Percentiles rank a stretch among this genome's conserved stretches.
Conservation (phyloP, 108 stramenopile species). For the Licmophora abbreviata region DNA sequence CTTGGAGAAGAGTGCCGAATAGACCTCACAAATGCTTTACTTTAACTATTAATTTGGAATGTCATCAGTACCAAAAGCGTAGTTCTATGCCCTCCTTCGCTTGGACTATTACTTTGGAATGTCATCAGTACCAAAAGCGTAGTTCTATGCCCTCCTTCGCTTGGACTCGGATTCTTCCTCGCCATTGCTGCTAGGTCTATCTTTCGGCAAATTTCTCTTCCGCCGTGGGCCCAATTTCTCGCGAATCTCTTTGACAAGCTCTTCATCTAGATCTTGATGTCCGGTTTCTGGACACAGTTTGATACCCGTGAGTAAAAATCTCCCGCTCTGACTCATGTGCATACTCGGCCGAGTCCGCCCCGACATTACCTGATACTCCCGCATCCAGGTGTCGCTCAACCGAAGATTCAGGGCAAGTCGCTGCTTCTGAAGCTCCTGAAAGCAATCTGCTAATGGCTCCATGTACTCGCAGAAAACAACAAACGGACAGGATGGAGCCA, state of each 20-base stretch:
- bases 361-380: constrained; percentile 85
- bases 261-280: constrained; percentile 66
- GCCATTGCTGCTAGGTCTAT: not conserved
- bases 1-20: too few relatives aligned
- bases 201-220: constrained; percentile 19
- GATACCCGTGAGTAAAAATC: constrained; percentile 77
- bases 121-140: too few relatives aligned
- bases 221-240: constrained; percentile 49
- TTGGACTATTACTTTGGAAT: too few relatives aligned
- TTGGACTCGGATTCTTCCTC: not conserved
- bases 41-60: too few relatives aligned
- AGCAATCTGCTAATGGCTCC: constrained; percentile 76
- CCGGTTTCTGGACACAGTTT: constrained; percentile 74
- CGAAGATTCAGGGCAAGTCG: constrained; percentile 78
- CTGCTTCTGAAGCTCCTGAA: constrained; percentile 55
- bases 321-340: constrained; percentile 85
- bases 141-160: too few relatives aligned
- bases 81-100: too few relatives aligned
- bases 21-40: too few relatives aligned
- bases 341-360: constrained; percentile 88
- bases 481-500: constrained; percentile 79
- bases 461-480: constrained; percentile 83
- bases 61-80: too few relatives aligned
- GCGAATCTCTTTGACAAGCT: constrained; percentile 39
- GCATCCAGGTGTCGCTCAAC: constrained; percentile 80